phyloP scores from a whole-genome alignment of 495 filamentous ascomycete genomes.

The Margaritispora aquatica region DNA sequence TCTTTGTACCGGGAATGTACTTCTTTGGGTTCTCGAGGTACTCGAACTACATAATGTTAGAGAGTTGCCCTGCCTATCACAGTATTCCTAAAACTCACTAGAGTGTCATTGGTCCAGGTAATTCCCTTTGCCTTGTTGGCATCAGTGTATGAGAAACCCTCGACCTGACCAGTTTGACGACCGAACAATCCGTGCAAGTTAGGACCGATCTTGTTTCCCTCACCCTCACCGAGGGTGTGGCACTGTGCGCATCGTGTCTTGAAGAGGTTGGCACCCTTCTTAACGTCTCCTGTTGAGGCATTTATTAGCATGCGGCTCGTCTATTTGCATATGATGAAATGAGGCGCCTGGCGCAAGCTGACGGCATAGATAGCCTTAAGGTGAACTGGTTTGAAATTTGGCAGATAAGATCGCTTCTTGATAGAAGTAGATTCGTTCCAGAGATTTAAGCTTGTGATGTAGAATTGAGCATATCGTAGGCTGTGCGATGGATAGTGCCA shows the following conservation, averaged over 20 bases:
- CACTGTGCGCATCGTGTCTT: slow-evolving; percentile 99
- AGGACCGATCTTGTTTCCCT: slow-evolving; percentile 96
- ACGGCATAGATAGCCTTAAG: neutral
- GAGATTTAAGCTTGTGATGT: neutral
- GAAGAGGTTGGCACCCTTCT: slow-evolving; percentile 99
- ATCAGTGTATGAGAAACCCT: slow-evolving; percentile 96
- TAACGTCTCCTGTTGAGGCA: slow-evolving; percentile 64
- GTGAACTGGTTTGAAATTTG: neutral
- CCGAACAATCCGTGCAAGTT: slow-evolving; percentile 97
- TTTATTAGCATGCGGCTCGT: slow-evolving; percentile 9
- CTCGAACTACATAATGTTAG: slow-evolving; percentile 49
- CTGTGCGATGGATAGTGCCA: neutral
- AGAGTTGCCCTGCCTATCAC: neutral
- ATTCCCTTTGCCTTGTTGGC: slow-evolving; percentile 98
- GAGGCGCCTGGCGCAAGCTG: slow-evolving; percentile 11
- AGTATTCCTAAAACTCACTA: slow-evolving; percentile 50
- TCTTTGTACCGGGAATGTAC: slow-evolving; percentile 99
- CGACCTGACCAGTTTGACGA: slow-evolving; percentile 84
- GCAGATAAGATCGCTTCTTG: neutral
- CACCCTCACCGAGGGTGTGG: slow-evolving; percentile 83
- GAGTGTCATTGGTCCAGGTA: slow-evolving; percentile 76
- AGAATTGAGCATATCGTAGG: neutral
- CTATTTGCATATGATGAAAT: neutral
- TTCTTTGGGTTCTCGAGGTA: slow-evolving; percentile 94
- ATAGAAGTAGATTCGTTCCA: neutral